phyloP scores from a whole-genome alignment of 352 stramenopile species.

The Nothophytophthora sp. region DNA sequence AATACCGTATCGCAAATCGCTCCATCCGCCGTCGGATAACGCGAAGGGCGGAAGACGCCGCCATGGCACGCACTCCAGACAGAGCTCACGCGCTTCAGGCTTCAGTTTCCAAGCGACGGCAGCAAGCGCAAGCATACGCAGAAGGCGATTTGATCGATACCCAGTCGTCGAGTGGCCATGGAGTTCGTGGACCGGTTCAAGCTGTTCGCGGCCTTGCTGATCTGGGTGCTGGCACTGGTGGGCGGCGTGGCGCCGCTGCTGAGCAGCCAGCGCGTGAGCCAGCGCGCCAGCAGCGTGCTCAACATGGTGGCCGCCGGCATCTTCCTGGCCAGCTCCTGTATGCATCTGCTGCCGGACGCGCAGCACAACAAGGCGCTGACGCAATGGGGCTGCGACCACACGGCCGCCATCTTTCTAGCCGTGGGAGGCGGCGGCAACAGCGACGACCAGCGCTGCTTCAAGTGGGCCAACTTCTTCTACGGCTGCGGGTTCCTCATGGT shows the following conservation, averaged over 20 bases:
- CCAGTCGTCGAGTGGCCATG: conserved; percentile 24
- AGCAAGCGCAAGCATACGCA: neutral
- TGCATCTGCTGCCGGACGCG: conserved; percentile 80
- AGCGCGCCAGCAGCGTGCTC: conserved; percentile 53
- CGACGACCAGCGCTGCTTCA: conserved; percentile 54
- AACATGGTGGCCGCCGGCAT: conserved; percentile 85
- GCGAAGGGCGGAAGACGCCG: conserved; percentile 7
- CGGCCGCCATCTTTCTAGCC: conserved; percentile 32
- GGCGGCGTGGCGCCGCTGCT: conserved; percentile 60
- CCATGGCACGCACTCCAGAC: too few species aligned
- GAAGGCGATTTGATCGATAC: neutral
- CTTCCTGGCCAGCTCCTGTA: conserved; percentile 77
- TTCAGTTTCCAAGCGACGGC: neutral
- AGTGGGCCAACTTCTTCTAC: conserved; percentile 85
- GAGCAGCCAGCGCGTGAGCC: conserved; percentile 34
- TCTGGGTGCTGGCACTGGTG: conserved; percentile 58
- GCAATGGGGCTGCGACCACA: conserved; percentile 42
- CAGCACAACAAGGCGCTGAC: conserved; percentile 64
- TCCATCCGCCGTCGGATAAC: conserved; percentile 27
- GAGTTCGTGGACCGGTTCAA: conserved; percentile 65
- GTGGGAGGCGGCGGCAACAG: conserved; percentile 25
- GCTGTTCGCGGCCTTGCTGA: conserved; percentile 48
- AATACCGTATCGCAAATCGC: neutral
- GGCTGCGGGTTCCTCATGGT: conserved; percentile 74
- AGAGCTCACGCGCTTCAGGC: too few species aligned